These are phyloP conservation scores for Fistulifera solaris DNA, from an alignment of 108 stramenopile genomes.

Conservation along the genomic window DNA sequence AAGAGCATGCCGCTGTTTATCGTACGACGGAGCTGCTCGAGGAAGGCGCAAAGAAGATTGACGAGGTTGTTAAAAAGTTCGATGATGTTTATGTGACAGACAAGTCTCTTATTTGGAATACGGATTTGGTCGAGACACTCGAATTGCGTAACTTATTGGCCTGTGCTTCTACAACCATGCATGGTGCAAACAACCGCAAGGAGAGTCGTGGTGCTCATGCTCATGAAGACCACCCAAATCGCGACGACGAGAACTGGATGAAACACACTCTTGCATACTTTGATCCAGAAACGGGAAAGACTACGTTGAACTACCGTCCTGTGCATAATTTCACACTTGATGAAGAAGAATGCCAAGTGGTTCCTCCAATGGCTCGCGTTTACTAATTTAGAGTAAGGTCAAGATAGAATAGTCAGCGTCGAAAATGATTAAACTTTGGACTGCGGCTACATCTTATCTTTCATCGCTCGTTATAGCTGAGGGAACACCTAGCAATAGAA, in stretches of 20 bases:
- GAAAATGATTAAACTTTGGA: too few species aligned
- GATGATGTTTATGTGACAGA: conserved; percentile 85
- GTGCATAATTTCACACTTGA: conserved; percentile 93
- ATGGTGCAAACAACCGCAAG: conserved; percentile 93
- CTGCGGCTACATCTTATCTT: too few species aligned
- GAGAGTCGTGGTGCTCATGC: conserved; percentile 98
- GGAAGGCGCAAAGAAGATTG: conserved; percentile 83
- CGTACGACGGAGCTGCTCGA: conserved; percentile 80
- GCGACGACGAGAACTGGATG: conserved; percentile 98
- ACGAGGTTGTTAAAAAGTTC: conserved; percentile 81
- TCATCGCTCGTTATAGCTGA: too few species aligned
- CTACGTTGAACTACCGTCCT: conserved; percentile 86
- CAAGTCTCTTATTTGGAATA: conserved; percentile 97
- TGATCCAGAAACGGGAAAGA: conserved; percentile 84
- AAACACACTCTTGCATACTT: conserved; percentile 95
- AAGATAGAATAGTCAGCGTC: too few species aligned
- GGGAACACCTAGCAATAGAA: too few species aligned
- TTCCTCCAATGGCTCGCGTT: conserved; percentile 94
- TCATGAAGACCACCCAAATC: conserved; percentile 91
- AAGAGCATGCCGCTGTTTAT: conserved; percentile 98
- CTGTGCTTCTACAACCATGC: conserved; percentile 96
- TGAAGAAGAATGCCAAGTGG: conserved; percentile 85
- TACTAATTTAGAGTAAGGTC: conserved; percentile 56
- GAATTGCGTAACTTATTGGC: conserved; percentile 87
- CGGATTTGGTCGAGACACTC: conserved; percentile 95